phyloP scores from a whole-genome alignment of 345 rosid genomes.

The Aquilaria sinensis region DNA sequence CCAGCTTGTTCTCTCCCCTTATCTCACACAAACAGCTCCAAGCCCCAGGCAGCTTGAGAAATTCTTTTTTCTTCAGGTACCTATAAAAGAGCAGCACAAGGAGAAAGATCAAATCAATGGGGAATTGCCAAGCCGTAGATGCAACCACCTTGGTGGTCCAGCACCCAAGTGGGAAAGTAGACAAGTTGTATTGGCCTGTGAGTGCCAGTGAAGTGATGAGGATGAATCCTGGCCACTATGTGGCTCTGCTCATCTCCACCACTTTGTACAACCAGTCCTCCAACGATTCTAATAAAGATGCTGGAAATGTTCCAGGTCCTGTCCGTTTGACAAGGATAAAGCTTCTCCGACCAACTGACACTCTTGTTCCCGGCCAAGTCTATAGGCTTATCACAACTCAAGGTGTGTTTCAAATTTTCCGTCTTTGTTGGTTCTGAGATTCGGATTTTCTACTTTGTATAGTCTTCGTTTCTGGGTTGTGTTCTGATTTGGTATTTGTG shows the following conservation, averaged over 20 bases:
- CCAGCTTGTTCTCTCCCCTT: background rate
- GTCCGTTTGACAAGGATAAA: slow-evolving; percentile 79
- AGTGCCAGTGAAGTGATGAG: slow-evolving; percentile 68
- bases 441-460: background rate
- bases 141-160: slow-evolving; percentile 72
- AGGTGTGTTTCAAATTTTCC: slow-evolving; percentile 29
- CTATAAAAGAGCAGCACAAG: background rate
- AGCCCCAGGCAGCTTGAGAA: too few relatives aligned
- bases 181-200: slow-evolving; percentile 55
- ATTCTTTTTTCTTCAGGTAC: slow-evolving; percentile 17
- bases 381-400: slow-evolving; percentile 75
- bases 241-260: slow-evolving; percentile 87
- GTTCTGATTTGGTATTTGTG: slow-evolving; percentile 9
- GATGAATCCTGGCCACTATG: slow-evolving; percentile 87
- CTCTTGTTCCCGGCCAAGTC: slow-evolving; percentile 71
- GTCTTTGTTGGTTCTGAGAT: too few relatives aligned
- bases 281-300: slow-evolving; percentile 3
- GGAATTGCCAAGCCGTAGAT: slow-evolving; percentile 90
- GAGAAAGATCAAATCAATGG: slow-evolving; percentile 34
- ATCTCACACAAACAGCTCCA: background rate
- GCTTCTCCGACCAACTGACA: slow-evolving; percentile 86
- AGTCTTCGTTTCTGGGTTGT: background rate
- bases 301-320: slow-evolving; percentile 14
- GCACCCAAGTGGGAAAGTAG: slow-evolving; percentile 70
- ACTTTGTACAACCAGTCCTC: slow-evolving; percentile 31